Base-by-base conservation (phyloP, 441 rosid species). In the Pelargonium australe region DNA sequence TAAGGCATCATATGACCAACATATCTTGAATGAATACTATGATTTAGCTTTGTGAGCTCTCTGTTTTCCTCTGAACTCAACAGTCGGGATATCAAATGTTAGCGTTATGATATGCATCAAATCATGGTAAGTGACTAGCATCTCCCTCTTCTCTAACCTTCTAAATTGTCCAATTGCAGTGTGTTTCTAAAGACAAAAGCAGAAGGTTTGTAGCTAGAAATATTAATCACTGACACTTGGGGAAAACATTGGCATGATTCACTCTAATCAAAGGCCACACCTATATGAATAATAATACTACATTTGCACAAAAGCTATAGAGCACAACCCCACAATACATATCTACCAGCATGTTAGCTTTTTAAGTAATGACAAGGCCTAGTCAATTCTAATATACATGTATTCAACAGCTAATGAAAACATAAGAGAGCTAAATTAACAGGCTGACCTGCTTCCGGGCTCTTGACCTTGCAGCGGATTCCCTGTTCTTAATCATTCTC, bases 401-500 rank as follows among this genome's bases (percentile, higher is more conserved):
- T 1, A 57, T 60, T 64, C 49, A 65, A 62, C 17, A 68, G 62
- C 43, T 44, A 47, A 58, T 3, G 10, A 5, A 71, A 16, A 55
- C 4, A 44, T 13, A 17, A 57, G 68, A 68, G 23, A 49, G 44
- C 65, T 75, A 68, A 68, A 75, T 69, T 72, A 68, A 44, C 41
- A 47, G 45, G 53, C 68, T 73, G 43, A 86, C 94, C 91, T 88
- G 94, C 78, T 86, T 88, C 47, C 95, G 89, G 74, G 91, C 89
- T 70, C 95, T 75, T 64, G 91, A 88, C 78, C 95, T 84, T 44
- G 95, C 91, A 74, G 95, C 95, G 41, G 95, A 88, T 71, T 88
- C 91, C 43, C 95, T 78, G 68, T 88, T 88, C 77, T 88, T 88
- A 64, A 88, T 88, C 95, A 88, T 88, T 80, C 95, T 84, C 72